Evolutionary conservation across 2,329 filamentous ascomycete genomes (phyloP), one percentile per base, ranked within the genome.

Genomic region (Phialophora chinensis): DNA sequence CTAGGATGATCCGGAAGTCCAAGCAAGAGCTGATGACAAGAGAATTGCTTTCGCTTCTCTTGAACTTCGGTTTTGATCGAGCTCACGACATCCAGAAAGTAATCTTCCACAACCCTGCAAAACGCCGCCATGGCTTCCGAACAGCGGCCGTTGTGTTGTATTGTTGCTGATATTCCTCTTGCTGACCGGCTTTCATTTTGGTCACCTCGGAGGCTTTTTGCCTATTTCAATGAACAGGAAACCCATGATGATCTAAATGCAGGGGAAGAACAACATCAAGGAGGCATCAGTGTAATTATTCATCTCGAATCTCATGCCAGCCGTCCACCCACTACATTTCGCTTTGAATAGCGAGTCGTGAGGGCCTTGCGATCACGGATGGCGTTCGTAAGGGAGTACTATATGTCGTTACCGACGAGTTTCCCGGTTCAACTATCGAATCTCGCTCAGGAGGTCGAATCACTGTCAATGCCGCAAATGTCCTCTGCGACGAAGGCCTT

Each of bases 321-420:
- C 4, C 47, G 58, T 25, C 58, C n/a, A 29, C 58, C 79, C 0
- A 71, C 44, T 3, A 79, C 75, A 6, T 73, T 76, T n/a, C 72
- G 73, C 38, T 72, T 78, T 31, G 66, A 76, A 60, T 84, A 81
- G 81, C 77, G 73, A 14, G 75, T 85, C 17, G 81, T 78, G 2
- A 74, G 76, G 20, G 77, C 69, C 0, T 42, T 72, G 31, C 73
- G 76, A n/a, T 75, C 77, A 2, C 82, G 11, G 83, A 86, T 71
- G 84, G 84, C 0, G 84, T 86, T 1, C 67, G 75, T n/a, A 85
- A 84, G 69, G 69, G 72, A 0, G 77, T 86, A 3, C 83, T 85
- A 3, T 83, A 83, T 33, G 58, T 71, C 10, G 79, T 87, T 65
- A 86, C 86, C 68, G 79, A 79, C 80, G 47, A 29, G 0, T 84